Evolutionary conservation across 371 early-diverging fungal genomes (phyloP).

Genomic region (Lichtheimia hyalospora): DNA sequence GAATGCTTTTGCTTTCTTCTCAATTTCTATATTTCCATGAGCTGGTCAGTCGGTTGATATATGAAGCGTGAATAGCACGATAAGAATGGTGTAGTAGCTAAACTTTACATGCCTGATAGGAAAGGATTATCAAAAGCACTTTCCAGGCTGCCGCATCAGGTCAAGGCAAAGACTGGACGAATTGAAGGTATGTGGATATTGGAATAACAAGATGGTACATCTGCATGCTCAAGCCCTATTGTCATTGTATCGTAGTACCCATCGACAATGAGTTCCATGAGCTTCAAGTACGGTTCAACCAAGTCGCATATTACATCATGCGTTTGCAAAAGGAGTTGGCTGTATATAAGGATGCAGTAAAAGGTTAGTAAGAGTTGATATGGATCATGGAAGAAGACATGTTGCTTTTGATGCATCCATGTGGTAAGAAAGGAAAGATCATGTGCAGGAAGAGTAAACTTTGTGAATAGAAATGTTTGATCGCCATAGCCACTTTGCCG

Average conservation of each 20-base stretch:
- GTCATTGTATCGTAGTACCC: not conserved
- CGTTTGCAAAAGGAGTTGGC: not conserved
- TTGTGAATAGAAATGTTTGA: not conserved
- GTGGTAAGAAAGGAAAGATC: not conserved
- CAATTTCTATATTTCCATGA: too few species aligned
- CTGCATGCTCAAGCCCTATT: not conserved
- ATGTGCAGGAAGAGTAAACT: not conserved
- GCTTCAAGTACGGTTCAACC: not conserved
- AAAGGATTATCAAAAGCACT: constrained; percentile 1
- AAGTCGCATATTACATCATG: not conserved
- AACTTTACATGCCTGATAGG: not conserved
- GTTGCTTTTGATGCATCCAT: not conserved
- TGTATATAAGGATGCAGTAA: not conserved
- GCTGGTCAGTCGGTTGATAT: too few species aligned
- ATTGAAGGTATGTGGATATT: not conserved
- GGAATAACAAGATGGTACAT: not conserved
- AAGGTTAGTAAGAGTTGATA: not conserved
- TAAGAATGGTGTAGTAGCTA: too few species aligned
- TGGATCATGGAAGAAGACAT: not conserved
- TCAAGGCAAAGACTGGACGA: not conserved
- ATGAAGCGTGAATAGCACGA: too few species aligned
- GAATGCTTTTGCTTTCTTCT: too few species aligned
- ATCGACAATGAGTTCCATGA: not conserved
- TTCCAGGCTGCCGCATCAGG: not conserved
- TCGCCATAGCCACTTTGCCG: not conserved